phyloP scores from a whole-genome alignment of 2,329 filamentous ascomycete genomes.

The Aspergillus sp. region DNA sequence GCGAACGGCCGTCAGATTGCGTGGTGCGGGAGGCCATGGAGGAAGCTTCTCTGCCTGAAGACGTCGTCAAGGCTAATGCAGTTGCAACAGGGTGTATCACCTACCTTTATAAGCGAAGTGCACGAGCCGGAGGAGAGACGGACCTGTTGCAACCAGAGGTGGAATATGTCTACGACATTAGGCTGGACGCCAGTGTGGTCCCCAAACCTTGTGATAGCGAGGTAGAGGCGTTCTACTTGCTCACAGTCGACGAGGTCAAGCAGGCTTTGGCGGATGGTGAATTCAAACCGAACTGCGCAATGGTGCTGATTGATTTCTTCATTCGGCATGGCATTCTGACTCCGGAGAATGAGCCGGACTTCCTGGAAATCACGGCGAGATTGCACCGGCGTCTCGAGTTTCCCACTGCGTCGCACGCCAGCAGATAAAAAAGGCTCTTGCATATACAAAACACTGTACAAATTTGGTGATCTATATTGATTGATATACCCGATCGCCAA shows the following conservation, averaged over 20 bases:
- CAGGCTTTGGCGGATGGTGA: conserved; percentile 59
- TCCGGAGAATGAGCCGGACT: conserved; percentile 67
- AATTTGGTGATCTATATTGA: conserved; percentile 20
- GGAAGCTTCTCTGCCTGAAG: conserved; percentile 71
- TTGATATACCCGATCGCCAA: conserved; percentile 30
- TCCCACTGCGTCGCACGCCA: conserved; percentile 49
- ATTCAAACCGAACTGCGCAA: conserved; percentile 89
- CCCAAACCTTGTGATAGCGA: conserved; percentile 79
- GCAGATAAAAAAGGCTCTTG: conserved; percentile 4
- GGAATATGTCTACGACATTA: conserved; percentile 85
- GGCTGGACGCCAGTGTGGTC: conserved; percentile 58
- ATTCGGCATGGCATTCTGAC: conserved; percentile 75
- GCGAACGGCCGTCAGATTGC: conserved; percentile 71
- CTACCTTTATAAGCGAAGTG: conserved; percentile 74
- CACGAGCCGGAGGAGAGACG: conserved; percentile 68
- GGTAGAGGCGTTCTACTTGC: conserved; percentile 75
- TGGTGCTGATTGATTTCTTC: conserved; percentile 83
- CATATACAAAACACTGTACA: conserved; percentile 4
- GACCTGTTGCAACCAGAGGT: conserved; percentile 81
- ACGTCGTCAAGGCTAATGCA: conserved; percentile 55
- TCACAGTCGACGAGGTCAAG: conserved; percentile 67
- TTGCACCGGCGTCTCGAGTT: conserved; percentile 76
- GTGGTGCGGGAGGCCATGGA: conserved; percentile 79
- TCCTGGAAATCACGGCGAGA: conserved; percentile 64
- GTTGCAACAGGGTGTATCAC: conserved; percentile 62